Percentiles rank a stretch among this genome's conserved stretches.
Evolutionary conservation across 345 rosid species (phyloP).

Genomic region (Kandelia obovata): DNA sequence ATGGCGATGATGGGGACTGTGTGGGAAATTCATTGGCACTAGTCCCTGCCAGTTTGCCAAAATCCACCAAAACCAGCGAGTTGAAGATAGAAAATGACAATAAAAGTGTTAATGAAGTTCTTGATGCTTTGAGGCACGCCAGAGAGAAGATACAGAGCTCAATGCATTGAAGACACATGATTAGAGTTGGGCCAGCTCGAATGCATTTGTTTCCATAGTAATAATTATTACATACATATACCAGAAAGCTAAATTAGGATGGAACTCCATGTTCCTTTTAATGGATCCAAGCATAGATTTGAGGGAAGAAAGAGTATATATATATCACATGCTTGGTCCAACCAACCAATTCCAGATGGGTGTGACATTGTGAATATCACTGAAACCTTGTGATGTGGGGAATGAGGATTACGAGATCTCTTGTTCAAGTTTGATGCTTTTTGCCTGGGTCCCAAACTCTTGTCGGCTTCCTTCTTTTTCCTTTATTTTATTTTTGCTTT

Average conservation of each 20-base stretch:
- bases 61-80: conserved; percentile 20
- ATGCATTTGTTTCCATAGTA: conserved; percentile 12
- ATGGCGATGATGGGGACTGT: conserved; percentile 11
- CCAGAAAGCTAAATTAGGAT: background rate
- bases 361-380: background rate
- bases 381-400: conserved; percentile 25
- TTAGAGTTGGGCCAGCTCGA: conserved; percentile 36
- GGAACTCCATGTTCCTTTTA: background rate
- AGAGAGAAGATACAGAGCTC: conserved; percentile 36
- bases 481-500: background rate
- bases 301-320: background rate
- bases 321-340: background rate
- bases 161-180: conserved; percentile 37
- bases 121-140: conserved; percentile 43
- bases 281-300: background rate
- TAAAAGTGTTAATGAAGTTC: conserved; percentile 42
- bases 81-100: conserved; percentile 14
- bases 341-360: background rate
- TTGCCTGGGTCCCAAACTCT: conserved; percentile 15
- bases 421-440: background rate
- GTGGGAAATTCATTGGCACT: conserved; percentile 45
- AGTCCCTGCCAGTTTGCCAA: conserved; percentile 27
- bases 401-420: background rate
- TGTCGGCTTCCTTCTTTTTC: conserved; percentile 3
- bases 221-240: background rate